Evolutionary conservation across 2,329 filamentous ascomycete species (phyloP), one percentile per base, ranked within the genome.

Genomic region (Arachnomyces sp.): DNA sequence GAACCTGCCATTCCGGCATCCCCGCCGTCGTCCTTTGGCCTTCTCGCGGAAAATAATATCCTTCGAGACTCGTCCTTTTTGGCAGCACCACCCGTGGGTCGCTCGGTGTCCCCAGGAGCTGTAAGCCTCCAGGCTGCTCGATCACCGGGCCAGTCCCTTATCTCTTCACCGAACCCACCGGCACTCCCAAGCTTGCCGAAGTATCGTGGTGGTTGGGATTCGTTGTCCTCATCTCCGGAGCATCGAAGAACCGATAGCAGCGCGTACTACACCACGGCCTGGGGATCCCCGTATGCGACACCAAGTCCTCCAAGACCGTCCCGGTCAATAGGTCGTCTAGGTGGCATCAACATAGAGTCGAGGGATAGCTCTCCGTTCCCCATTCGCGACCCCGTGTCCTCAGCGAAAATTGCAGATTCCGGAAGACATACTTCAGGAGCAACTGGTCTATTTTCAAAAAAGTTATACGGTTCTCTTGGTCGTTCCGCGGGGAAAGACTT

Each of bases 271-370:
- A 92, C 86, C 34, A 83, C 87, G 36, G 89, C 83, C 60, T 95
- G 89, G 88, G 89, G 89, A 42, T 95, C 88, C 39, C 89, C 89
- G 15, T 95, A 95, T 65, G 81, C 84, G 40, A 74, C 82, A 30
- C 68, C 73, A 9, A 82, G 66, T 49, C 61, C 65, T 37, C 60
- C 64, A 37, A 56, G 58, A 49, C 50, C 64, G 16, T 64, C 65
- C 43, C 56, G 59, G 49, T 58, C 60, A 38, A 44, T 62, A 31
- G 63, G 59, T 47, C 62, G 63, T 46, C 60, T 77, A 73, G 52
- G 64, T 64, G 43, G 80, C 38, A 32, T 60, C 41, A 56, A 57
- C 39, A 52, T 46, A 38, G 55, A 46, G 32, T 62, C 60, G 14
- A 47, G 52, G 34, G 57, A 55, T 30, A 58, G 48, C 49, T 66